Evolutionary conservation across 257 asterid genomes (phyloP).

Genomic region (Jaltomata sinuosa): DNA sequence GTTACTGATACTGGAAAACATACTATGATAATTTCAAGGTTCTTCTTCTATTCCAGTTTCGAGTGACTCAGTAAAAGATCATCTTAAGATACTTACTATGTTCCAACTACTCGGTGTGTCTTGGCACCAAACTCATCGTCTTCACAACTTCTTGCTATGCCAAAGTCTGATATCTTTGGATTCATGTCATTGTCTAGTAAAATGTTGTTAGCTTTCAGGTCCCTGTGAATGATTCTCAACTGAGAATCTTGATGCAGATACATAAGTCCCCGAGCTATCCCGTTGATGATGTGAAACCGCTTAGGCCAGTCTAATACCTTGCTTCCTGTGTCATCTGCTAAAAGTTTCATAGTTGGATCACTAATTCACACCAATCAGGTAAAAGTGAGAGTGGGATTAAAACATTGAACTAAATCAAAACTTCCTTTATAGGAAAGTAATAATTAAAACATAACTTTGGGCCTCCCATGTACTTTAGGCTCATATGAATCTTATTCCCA

Average conservation of each 20-base stretch:
- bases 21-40: neutral
- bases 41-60: neutral
- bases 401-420: neutral
- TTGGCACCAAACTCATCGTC: slow-evolving; percentile 29
- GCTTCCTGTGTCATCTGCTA: slow-evolving; percentile 10
- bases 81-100: slow-evolving; percentile 19
- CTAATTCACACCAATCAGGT: neutral
- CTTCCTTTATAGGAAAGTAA: neutral
- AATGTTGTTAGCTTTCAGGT: slow-evolving; percentile 26
- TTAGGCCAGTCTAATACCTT: slow-evolving; percentile 14
- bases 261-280: slow-evolving; percentile 28
- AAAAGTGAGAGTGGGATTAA: neutral
- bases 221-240: slow-evolving; percentile 24
- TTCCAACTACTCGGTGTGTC: slow-evolving; percentile 26
- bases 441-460: neutral
- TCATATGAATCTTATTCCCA: neutral
- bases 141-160: slow-evolving; percentile 19
- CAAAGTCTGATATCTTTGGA: slow-evolving; percentile 30
- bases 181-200: slow-evolving; percentile 24
- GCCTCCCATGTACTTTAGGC: too few relatives aligned
- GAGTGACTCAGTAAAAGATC: neutral
- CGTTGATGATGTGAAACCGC: slow-evolving; percentile 21
- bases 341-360: neutral
- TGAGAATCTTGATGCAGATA: slow-evolving; percentile 34
- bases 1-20: neutral